Evolutionary conservation across 768 basidiomycete species (phyloP), one percentile per base, ranked within the genome.

Genomic region (Panellus pusillus): DNA sequence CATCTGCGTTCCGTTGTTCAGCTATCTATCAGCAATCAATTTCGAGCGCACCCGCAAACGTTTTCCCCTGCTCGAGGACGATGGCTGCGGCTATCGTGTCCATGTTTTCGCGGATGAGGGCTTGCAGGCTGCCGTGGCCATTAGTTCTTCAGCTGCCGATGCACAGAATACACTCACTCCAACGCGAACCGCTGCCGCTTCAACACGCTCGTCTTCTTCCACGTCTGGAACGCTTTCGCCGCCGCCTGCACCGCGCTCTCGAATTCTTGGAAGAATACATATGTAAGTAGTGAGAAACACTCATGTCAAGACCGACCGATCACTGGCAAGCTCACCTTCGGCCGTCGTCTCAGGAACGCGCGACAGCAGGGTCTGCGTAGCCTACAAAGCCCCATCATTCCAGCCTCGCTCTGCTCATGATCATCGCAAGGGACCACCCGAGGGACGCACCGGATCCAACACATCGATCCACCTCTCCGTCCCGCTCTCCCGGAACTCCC

Each of bases 11-110:
- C 36, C 40, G 35, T 29, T 6, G 24, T 24, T 24, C 24, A 24
- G 24, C 24, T 24, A 6, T 24, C 24, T n/a, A n/a, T n/a, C n/a
- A 20, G 42, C 32, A 47, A 29, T 7, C 24, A 49, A 11, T 24
- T 12, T 15, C 6, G 29, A 41, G 37, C 28, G 19, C 20, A 89
- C 89, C 89, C 57, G 89, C 83, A 41, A 91, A 73, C 0, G 96
- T 99, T 74, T 98, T 98, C 17, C 96, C 96, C 71, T 98, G 96
- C 69, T 98, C 95, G 17, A 98, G 74, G 29, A 96, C 93, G 54
- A 98, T 98, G 61, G 87, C 93, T 29, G 76, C 78, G 0, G 94
- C 95, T 47, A 99, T 79, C 41, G 85, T 86, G 63, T 93, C 92
- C 15, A 86, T 80, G 67, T 98, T 85, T 66, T 91, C 76, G 27